A percentile compares a stretch with the other conserved stretches of the same genome.
phyloP scores from a whole-genome alignment of 1,284 basidiomycete species.

The Ustilago esculenta region DNA sequence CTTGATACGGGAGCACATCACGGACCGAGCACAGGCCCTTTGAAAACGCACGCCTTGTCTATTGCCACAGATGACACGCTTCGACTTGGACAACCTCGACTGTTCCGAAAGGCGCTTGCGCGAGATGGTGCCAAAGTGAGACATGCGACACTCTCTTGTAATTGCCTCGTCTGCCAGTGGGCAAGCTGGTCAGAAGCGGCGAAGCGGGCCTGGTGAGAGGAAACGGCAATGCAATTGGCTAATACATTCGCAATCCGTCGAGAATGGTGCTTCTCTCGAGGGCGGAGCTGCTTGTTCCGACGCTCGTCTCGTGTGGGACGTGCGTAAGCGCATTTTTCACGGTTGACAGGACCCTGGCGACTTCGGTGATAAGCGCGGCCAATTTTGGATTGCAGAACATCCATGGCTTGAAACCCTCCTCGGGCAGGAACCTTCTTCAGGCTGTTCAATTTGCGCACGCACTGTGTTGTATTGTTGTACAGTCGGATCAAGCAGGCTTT shows the following conservation, averaged over 20 bases:
- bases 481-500: background rate
- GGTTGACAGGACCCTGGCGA: background rate
- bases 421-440: too few relatives aligned
- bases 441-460: too few relatives aligned
- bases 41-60: too few relatives aligned
- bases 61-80: too few relatives aligned
- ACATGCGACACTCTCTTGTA: background rate
- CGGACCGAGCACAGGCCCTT: too few relatives aligned
- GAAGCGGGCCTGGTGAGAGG: background rate
- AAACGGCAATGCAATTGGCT: slow-evolving; percentile 22
- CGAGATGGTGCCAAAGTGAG: too few relatives aligned
- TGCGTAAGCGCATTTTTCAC: slow-evolving; percentile 3
- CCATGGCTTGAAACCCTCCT: too few relatives aligned
- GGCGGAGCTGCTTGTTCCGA: slow-evolving; percentile 34
- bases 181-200: background rate
- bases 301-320: slow-evolving; percentile 16
- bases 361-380: slow-evolving; percentile 4
- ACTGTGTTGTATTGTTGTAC: background rate
- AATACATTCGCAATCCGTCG: background rate
- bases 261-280: background rate
- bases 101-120: too few relatives aligned
- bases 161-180: too few relatives aligned
- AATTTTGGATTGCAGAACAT: slow-evolving; percentile 1
- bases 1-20: too few relatives aligned
- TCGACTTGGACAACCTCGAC: too few relatives aligned